phyloP scores from a whole-genome alignment of 257 asterid genomes.

The Solanum tacnaense region DNA sequence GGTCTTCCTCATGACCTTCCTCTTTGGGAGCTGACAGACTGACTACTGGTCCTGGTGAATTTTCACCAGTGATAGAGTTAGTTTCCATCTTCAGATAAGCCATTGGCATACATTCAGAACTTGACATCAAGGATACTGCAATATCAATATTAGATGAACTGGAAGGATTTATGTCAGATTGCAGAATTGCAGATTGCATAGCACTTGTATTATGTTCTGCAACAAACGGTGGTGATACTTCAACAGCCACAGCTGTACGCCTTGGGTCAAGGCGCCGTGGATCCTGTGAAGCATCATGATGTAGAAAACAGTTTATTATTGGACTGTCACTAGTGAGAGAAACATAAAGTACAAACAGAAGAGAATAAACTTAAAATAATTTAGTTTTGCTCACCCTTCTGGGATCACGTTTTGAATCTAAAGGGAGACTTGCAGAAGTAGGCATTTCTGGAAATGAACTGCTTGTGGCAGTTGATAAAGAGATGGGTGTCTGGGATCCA shows the following conservation, averaged over 20 bases:
- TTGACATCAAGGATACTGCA: slow-evolving; percentile 19
- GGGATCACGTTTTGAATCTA: slow-evolving; percentile 91
- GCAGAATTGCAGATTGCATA: slow-evolving; percentile 26
- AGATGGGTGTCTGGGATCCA: slow-evolving; percentile 33
- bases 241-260: slow-evolving; percentile 44
- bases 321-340: background rate
- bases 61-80: slow-evolving; percentile 22
- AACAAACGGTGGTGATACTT: slow-evolving; percentile 32
- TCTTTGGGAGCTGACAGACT: slow-evolving; percentile 20
- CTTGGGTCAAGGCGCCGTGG: slow-evolving; percentile 99
- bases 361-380: background rate
- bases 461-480: slow-evolving; percentile 26
- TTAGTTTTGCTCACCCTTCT: slow-evolving; percentile 63
- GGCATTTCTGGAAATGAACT: slow-evolving; percentile 37
- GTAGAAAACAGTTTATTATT: background rate
- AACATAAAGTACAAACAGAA: background rate
- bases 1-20: slow-evolving; percentile 34
- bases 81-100: slow-evolving; percentile 36
- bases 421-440: slow-evolving; percentile 33
- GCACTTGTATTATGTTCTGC: slow-evolving; percentile 44
- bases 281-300: slow-evolving; percentile 47
- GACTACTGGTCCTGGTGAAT: slow-evolving; percentile 18
- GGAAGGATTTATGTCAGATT: slow-evolving; percentile 36
- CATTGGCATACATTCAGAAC: slow-evolving; percentile 28
- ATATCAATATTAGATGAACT: slow-evolving; percentile 21